Base-by-base conservation (phyloP, 768 basidiomycete genomes). In the Exidia glandulosa region DNA sequence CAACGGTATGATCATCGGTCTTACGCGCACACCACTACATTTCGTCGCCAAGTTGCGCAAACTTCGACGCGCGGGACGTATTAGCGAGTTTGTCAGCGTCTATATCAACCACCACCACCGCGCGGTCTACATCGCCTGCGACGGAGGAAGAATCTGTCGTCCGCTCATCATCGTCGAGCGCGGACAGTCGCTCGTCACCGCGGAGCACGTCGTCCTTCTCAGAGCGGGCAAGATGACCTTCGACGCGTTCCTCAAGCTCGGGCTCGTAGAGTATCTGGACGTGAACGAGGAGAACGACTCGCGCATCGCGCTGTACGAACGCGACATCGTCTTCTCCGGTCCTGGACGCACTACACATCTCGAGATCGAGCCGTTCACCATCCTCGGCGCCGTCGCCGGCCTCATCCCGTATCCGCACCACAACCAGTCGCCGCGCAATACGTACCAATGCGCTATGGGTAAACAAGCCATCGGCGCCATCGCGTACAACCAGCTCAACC, bases 381-480 rank as follows among this genome's bases (percentile, higher is more conserved):
- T 99, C 62, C 83, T 99, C 13, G 96, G 96, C 14, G 96, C 94
- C 36, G 96, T 99, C 55, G 96, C 96, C 3, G 96, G 96, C 52
- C 82, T 99, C 30, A 99, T 99, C 68, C 96, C 96, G 13, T 99
- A 99, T 70, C 96, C 96, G 2, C 96, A 99, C 70, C 96, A 99
- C 72, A 99, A 99, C 68, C 96, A 99, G 69, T 98, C 96, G 3
- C 96, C 96, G 2, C 88, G 96, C 59, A 99, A 99, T 68, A 99
- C 96, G 10, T 99, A 99, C 71, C 95, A 99, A 76, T 99, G 95
- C 68, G 95, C 95, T 59, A 99, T 99, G 95, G 95, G 96, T 59
- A 99, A 99, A 76, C 96, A 99, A 77, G 95, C 96, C 2, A 99
- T 99, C 63, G 96, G 96, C 25, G 94, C 94, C 13, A 99, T 99